A percentile compares a stretch with the other conserved stretches of the same genome.
These are phyloP conservation scores for Rhodotorula mucilaginosa DNA, from an alignment of 1,284 basidiomycete species.

Conservation along the genomic window DNA sequence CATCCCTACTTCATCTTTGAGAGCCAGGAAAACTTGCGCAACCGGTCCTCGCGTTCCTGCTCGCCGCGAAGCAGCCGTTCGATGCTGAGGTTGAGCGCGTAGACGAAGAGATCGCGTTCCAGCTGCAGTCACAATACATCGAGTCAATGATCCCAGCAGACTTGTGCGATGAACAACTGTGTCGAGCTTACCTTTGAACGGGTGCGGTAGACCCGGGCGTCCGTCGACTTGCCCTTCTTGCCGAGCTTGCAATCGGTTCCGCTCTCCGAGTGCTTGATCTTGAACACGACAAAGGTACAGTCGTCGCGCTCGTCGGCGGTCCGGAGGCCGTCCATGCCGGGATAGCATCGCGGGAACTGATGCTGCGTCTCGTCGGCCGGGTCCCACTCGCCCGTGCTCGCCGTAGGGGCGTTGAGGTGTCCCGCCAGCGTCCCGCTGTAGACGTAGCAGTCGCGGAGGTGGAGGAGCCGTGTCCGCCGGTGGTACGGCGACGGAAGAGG, in stretches of 20 bases:
- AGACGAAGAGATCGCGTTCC: conserved; percentile 39
- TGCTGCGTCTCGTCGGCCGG: conserved; percentile 28
- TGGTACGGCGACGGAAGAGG: conserved; percentile 37
- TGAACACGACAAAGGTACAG: conserved; percentile 40
- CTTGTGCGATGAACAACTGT: background rate
- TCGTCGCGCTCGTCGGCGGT: conserved; percentile 41
- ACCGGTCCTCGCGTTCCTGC: conserved; percentile 30
- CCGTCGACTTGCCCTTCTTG: conserved; percentile 19
- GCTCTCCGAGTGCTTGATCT: conserved; percentile 21
- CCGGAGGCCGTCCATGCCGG: conserved; percentile 34
- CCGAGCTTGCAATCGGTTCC: conserved; percentile 25
- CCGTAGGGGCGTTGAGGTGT: conserved; percentile 11
- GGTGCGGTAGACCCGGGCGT: conserved; percentile 31
- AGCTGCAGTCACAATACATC: conserved; percentile 6
- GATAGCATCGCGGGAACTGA: conserved; percentile 40
- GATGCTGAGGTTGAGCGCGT: conserved; percentile 39
- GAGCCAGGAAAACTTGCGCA: conserved; percentile 38
- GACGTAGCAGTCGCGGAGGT: conserved; percentile 40
- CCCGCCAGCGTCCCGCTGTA: conserved; percentile 37
- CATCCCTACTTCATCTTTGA: conserved; percentile 3
- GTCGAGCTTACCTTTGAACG: conserved; percentile 37
- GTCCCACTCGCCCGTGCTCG: conserved; percentile 24
- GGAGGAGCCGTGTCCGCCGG: conserved; percentile 22
- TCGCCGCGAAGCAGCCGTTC: conserved; percentile 31
- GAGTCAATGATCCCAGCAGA: background rate